Evolutionary conservation across 2,329 filamentous ascomycete species (phyloP), one percentile per base, ranked within the genome.

Genomic region (Hansfordia pulvinata): DNA sequence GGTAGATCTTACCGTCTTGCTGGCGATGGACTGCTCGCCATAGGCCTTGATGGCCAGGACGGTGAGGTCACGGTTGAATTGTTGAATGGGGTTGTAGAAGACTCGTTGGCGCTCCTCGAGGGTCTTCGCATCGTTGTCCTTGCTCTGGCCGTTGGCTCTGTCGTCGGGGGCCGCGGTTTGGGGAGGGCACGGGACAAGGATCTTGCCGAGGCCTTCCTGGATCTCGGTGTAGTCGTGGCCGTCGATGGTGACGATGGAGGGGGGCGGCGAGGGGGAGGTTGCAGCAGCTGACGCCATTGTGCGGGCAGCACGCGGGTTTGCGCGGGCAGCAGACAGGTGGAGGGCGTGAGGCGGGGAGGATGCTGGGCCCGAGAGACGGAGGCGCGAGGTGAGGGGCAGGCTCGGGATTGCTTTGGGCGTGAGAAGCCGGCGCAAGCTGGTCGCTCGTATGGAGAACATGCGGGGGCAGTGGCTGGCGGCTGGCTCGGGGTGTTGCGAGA

Each of bases 41-140:
- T 88, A 93, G 0, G 81, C 80, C 44, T 82, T 83, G 50, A 98
- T 93, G 1, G 84, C 84, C 10, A 98, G 66, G 15, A 94, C 83
- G 33, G 84, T 94, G 37, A 98, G 56, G 48, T 98, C 90, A 24
- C 92, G 79, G 53, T 98, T 98, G 63, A 96, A 98, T 49, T 98
- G 90, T 49, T 98, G 90, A 29, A 98, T 94, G 0, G 90, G 88
- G 42, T 98, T 98, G 65, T 98, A 98, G 47, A 98, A 98, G 30
- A 98, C 92, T 42, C 88, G 79, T 39, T 76, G 69, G 20, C 73
- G 62, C 39, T 72, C 64, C 27, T 75, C 67, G 32, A 66, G 58
- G 42, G 71, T 67, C 25, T 41, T 41, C 17, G 36, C 30, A 15
- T 40, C 36, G 19, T 51, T 49, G 15, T 39, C 41, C 10, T 38